These are phyloP conservation scores for Monilinia laxa DNA, from an alignment of 2,329 filamentous ascomycete species.

Conservation along the genomic window DNA sequence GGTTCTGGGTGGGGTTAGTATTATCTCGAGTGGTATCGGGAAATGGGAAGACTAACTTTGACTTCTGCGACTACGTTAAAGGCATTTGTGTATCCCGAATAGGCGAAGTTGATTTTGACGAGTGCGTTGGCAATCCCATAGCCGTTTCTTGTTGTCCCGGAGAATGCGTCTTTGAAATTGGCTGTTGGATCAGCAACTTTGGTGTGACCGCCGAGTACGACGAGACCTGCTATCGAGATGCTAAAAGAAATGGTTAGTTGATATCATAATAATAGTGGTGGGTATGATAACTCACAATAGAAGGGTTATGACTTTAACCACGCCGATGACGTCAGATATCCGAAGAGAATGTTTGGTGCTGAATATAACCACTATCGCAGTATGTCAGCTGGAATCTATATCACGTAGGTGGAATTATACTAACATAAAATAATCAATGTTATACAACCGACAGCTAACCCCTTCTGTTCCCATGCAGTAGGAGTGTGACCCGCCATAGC, in stretches of 20 bases:
- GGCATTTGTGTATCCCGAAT: slow-evolving; percentile 57
- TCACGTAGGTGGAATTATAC: slow-evolving; percentile 32
- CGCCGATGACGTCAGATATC: slow-evolving; percentile 56
- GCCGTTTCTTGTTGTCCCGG: slow-evolving; percentile 48
- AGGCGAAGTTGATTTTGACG: slow-evolving; percentile 59
- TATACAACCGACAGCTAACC: slow-evolving; percentile 56
- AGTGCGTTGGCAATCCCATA: slow-evolving; percentile 57
- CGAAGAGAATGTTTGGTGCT: slow-evolving; percentile 59
- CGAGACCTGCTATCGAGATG: slow-evolving; percentile 59
- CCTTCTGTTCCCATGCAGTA: slow-evolving; percentile 64
- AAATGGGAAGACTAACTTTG: slow-evolving; percentile 41
- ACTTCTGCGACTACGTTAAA: slow-evolving; percentile 64
- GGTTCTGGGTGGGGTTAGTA: slow-evolving; percentile 46
- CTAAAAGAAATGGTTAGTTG: slow-evolving; percentile 26
- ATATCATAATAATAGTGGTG: neutral
- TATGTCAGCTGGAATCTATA: neutral
- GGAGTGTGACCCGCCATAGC: slow-evolving; percentile 52
- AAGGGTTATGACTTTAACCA: slow-evolving; percentile 60
- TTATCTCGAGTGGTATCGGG: neutral
- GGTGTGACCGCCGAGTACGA: slow-evolving; percentile 59
- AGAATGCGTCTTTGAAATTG: slow-evolving; percentile 58
- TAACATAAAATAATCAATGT: slow-evolving; percentile 48
- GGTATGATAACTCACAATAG: slow-evolving; percentile 48
- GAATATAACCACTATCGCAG: slow-evolving; percentile 45
- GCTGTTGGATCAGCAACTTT: slow-evolving; percentile 49